These are phyloP conservation scores for Candida boleticola DNA, from an alignment of 805 yeast species.

Conservation along the genomic window DNA sequence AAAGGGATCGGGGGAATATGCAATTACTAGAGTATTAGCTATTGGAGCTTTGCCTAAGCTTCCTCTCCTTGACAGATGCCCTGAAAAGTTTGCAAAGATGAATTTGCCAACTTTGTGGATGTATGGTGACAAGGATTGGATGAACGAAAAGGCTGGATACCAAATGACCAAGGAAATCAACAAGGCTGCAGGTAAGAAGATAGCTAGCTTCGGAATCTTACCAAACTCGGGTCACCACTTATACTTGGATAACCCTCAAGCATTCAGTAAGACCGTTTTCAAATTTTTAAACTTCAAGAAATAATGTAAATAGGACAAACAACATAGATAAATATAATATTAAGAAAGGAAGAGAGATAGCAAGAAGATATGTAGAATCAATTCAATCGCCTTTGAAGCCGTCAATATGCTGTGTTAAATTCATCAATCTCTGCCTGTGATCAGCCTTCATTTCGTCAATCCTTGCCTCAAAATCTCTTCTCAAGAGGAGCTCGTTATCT, in stretches of 20 bases:
- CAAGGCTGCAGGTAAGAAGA: slow-evolving; percentile 19
- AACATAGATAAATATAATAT: neutral
- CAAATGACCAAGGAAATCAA: slow-evolving; percentile 35
- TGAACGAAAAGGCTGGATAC: slow-evolving; percentile 61
- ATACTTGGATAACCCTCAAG: slow-evolving; percentile 48
- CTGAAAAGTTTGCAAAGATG: slow-evolving; percentile 38
- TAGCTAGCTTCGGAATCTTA: slow-evolving; percentile 33
- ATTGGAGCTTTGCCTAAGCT: slow-evolving; percentile 57
- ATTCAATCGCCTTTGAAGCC: no score
- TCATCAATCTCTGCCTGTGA: neutral
- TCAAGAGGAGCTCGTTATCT: slow-evolving; percentile 10
- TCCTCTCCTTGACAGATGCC: slow-evolving; percentile 55
- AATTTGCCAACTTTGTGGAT: slow-evolving; percentile 53
- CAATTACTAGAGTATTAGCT: slow-evolving; percentile 56
- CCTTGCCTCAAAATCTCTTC: slow-evolving; percentile 11
- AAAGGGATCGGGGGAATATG: slow-evolving; percentile 64
- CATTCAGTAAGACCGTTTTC: slow-evolving; percentile 28
- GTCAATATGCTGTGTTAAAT: neutral
- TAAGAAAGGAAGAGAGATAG: no score
- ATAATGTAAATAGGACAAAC: neutral
- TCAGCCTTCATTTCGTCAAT: slow-evolving; percentile 8
- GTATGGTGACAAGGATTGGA: slow-evolving; percentile 72
- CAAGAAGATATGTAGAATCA: no score
- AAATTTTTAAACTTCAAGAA: slow-evolving; percentile 25
- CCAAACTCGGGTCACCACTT: slow-evolving; percentile 54